Evolutionary conservation across 148 eudicot genomes (phyloP).

Genomic region (Dysphania ambrosioides): DNA sequence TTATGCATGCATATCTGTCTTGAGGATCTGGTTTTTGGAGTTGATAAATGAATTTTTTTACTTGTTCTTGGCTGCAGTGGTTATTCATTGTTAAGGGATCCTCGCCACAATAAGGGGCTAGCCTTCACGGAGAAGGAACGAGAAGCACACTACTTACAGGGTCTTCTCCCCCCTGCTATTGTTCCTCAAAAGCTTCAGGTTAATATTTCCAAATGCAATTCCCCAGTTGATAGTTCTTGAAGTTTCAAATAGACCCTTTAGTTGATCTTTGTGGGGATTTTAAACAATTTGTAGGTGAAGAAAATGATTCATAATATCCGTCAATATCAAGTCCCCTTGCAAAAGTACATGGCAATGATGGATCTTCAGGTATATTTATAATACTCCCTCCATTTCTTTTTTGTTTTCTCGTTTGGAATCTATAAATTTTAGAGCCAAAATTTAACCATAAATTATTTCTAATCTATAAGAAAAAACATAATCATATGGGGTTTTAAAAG

Average conservation of each 20-base stretch:
- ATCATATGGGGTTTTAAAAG: no score
- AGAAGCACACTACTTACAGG: conserved; percentile 86
- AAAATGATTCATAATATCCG: conserved; percentile 85
- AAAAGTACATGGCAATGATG: conserved; percentile 96
- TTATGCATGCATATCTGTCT: neutral
- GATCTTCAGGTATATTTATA: conserved; percentile 91
- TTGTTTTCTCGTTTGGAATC: no score
- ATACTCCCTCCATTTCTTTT: no score
- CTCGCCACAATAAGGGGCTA: conserved; percentile 90
- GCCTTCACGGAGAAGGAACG: conserved; percentile 87
- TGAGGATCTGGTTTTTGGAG: neutral
- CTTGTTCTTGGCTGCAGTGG: conserved; percentile 56
- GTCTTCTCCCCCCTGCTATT: conserved; percentile 91
- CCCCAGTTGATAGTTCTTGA: neutral
- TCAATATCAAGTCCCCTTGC: conserved; percentile 88
- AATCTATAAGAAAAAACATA: no score
- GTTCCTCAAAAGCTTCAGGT: conserved; percentile 82
- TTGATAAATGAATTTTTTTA: neutral
- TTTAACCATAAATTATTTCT: no score
- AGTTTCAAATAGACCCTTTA: neutral
- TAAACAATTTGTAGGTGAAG: conserved; percentile 53
- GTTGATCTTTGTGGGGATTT: neutral
- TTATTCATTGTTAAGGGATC: conserved; percentile 85
- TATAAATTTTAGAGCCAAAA: no score
- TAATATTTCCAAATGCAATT: neutral